Percentiles rank a stretch among this genome's conserved stretches.
phyloP scores from a whole-genome alignment of 306 rosid species.

The Ammopiptanthus mongolicus region DNA sequence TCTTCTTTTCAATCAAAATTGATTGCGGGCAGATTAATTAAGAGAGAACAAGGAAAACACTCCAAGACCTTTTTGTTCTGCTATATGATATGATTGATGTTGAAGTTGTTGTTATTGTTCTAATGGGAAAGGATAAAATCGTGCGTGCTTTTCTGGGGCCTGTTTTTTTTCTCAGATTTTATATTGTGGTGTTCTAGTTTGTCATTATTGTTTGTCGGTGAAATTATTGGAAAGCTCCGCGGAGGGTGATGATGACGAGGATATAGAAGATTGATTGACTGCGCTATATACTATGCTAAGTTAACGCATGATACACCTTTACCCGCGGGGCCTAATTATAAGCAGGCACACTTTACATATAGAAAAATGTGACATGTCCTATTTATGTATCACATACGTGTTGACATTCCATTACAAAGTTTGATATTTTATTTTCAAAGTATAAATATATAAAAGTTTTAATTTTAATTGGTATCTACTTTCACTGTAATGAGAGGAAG shows the following conservation, averaged over 20 bases:
- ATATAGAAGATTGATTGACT: not conserved
- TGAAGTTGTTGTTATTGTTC: not conserved
- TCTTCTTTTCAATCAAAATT: not conserved
- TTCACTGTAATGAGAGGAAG: too few relatives aligned
- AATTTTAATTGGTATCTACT: too few relatives aligned
- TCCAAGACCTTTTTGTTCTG: not conserved
- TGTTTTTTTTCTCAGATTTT: not conserved
- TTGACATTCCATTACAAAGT: not conserved
- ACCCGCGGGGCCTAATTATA: not conserved
- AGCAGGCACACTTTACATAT: not conserved
- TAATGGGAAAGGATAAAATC: not conserved
- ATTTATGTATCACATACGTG: not conserved
- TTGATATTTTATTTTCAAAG: too few relatives aligned
- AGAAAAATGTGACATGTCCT: not conserved
- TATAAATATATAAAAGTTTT: too few relatives aligned
- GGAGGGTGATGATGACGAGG: not conserved
- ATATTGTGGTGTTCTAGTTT: not conserved
- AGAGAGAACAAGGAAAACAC: not conserved
- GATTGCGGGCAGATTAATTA: slow-evolving; percentile 24
- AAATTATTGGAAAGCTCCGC: not conserved
- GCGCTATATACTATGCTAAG: not conserved
- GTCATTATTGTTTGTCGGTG: not conserved
- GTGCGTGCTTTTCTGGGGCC: not conserved
- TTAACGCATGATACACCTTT: not conserved
- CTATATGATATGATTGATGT: not conserved